Percentiles rank a stretch among this genome's conserved stretches.
Evolutionary conservation across 1,284 basidiomycete species (phyloP).

Genomic region (Dichomitus squalens): DNA sequence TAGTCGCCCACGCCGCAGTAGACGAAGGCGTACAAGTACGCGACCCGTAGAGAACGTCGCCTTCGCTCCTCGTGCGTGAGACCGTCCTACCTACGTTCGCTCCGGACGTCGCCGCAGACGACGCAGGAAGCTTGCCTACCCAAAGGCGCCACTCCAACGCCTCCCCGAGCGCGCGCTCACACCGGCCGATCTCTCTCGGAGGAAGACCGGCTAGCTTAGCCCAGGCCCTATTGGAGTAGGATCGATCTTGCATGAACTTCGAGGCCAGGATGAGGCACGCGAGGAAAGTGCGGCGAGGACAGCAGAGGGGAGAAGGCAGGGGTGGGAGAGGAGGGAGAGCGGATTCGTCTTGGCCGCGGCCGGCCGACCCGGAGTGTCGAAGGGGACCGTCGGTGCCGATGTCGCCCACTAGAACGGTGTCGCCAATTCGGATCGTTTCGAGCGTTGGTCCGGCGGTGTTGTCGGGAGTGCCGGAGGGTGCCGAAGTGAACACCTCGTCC

Average conservation of each 20-base stretch:
- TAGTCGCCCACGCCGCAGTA: slow-evolving; percentile 23
- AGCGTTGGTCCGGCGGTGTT: slow-evolving; percentile 8
- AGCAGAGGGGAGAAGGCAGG: slow-evolving; percentile 80
- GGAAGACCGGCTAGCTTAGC: slow-evolving; percentile 82
- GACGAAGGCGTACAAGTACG: slow-evolving; percentile 17
- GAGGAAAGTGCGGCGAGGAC: slow-evolving; percentile 86
- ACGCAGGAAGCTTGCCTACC: slow-evolving; percentile 63
- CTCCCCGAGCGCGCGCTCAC: slow-evolving; percentile 78
- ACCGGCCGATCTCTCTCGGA: slow-evolving; percentile 76
- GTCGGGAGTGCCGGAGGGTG: slow-evolving; percentile 15
- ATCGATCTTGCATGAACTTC: slow-evolving; percentile 92
- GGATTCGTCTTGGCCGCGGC: slow-evolving; percentile 22
- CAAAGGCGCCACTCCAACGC: slow-evolving; percentile 82
- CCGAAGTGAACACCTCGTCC: not conserved
- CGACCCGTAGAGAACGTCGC: slow-evolving; percentile 20
- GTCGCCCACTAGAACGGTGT: slow-evolving; percentile 9
- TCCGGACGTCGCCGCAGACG: slow-evolving; percentile 10
- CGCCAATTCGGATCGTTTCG: slow-evolving; percentile 15
- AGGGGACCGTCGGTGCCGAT: not conserved
- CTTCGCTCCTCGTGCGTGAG: slow-evolving; percentile 29
- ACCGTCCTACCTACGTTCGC: slow-evolving; percentile 17
- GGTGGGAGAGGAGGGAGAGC: slow-evolving; percentile 46
- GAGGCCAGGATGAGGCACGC: slow-evolving; percentile 87
- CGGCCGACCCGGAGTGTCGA: not conserved
- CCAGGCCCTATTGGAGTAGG: slow-evolving; percentile 93